A percentile compares a stretch with the other conserved stretches of the same genome.
These are phyloP conservation scores for Phytophthora pinifolia DNA, from an alignment of 352 stramenopile species.

Conservation along the genomic window DNA sequence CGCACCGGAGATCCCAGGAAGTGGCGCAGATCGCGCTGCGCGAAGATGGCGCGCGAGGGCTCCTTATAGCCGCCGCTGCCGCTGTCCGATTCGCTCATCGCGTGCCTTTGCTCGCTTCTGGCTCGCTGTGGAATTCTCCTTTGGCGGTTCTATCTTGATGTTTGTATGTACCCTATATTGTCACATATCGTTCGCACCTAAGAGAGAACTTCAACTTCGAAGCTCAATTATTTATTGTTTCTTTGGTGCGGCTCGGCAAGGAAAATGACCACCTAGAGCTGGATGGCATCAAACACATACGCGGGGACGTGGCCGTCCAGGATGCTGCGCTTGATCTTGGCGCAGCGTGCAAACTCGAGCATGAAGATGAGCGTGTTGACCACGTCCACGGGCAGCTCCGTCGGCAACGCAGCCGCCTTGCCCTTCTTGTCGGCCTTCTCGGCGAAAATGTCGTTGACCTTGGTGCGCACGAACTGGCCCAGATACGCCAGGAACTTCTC, in stretches of 20 bases:
- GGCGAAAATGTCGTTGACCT: slow-evolving; percentile 82
- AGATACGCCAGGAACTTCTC: slow-evolving; percentile 92
- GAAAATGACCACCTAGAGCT: slow-evolving; percentile 57
- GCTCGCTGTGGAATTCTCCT: slow-evolving; percentile 12
- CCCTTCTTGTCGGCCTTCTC: slow-evolving; percentile 54
- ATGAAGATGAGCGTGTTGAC: slow-evolving; percentile 91
- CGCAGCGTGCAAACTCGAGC: slow-evolving; percentile 83
- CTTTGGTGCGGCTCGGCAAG: too few species aligned
- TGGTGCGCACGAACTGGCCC: slow-evolving; percentile 92
- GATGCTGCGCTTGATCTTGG: slow-evolving; percentile 82
- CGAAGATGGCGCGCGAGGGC: slow-evolving; percentile 78
- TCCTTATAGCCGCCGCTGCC: slow-evolving; percentile 41
- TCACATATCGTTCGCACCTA: background rate
- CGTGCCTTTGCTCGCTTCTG: slow-evolving; percentile 33
- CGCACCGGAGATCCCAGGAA: slow-evolving; percentile 71
- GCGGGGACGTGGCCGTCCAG: slow-evolving; percentile 82
- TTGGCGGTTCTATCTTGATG: too few species aligned
- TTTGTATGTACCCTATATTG: too few species aligned
- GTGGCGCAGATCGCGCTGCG: slow-evolving; percentile 63
- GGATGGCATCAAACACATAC: slow-evolving; percentile 90
- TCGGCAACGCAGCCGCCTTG: slow-evolving; percentile 35
- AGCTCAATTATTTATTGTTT: too few species aligned
- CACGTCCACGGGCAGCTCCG: slow-evolving; percentile 75
- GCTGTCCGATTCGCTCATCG: slow-evolving; percentile 27
- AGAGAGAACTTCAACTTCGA: slow-evolving; percentile 18